Percentiles rank a stretch among this genome's conserved stretches.
phyloP scores from a whole-genome alignment of 257 asterid genomes.

The Ocimum tenuiflorum region DNA sequence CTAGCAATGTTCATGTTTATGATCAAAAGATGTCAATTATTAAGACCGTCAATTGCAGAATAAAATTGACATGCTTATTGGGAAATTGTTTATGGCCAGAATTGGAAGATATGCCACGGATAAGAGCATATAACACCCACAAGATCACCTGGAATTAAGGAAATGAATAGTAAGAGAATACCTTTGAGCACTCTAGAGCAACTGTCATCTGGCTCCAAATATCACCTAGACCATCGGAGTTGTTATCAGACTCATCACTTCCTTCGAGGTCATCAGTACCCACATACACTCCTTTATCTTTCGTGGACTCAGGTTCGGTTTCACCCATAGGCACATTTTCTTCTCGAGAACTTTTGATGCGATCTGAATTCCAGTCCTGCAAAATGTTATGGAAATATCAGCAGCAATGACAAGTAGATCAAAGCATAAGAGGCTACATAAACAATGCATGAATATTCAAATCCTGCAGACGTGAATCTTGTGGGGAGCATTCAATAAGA shows the following conservation, averaged over 20 bases:
- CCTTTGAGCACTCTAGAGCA: slow-evolving; percentile 85
- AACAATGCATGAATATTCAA: neutral
- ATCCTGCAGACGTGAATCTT: slow-evolving; percentile 8
- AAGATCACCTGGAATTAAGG: slow-evolving; percentile 3
- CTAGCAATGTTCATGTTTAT: neutral
- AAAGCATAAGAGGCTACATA: slow-evolving; percentile 7
- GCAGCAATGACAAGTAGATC: slow-evolving; percentile 9
- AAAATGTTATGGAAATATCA: slow-evolving; percentile 12
- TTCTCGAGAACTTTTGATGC: slow-evolving; percentile 24
- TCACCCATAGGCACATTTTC: slow-evolving; percentile 22
- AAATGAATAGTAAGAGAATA: slow-evolving; percentile 25
- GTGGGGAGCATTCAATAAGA: neutral
- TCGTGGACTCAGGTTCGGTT: slow-evolving; percentile 18
- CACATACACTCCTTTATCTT: slow-evolving; percentile 51
- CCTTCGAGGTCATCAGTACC: slow-evolving; percentile 58
- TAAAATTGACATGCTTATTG: neutral
- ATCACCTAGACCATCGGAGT: slow-evolving; percentile 64
- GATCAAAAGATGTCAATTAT: neutral
- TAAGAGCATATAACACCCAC: neutral
- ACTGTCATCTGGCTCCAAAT: slow-evolving; percentile 78
- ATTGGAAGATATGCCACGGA: neutral
- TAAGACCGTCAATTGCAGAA: neutral
- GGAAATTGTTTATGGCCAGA: neutral
- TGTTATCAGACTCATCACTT: slow-evolving; percentile 35
- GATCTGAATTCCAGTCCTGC: slow-evolving; percentile 29